Evolutionary conservation across 1,139 yeast species (phyloP), one percentile per base, ranked within the genome.

Genomic region (Lodderomyces elongisporus): DNA sequence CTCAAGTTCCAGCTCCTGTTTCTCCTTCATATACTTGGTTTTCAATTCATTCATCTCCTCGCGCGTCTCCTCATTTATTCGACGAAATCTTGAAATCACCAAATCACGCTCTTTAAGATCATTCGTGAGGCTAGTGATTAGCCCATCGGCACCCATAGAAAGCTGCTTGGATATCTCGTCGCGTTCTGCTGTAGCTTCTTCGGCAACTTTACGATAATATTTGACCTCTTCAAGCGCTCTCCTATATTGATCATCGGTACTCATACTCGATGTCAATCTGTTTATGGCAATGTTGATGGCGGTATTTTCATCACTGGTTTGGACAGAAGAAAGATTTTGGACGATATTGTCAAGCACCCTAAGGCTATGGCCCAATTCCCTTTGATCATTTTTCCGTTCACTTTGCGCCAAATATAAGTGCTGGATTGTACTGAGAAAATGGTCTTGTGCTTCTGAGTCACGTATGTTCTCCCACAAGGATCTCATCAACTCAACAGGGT

Each of bases 221-320:
- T 79, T 79, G 13, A 82, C 79, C 44, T 89, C 96, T 30, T 72
- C 58, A 35, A 83, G 65, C 0, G 96, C 95, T 38, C 81, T 71
- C 35, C 84, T 68, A 14, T 95, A 96, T 56, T 83, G 84, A 40
- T 88, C 96, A 56, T 91, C 98, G 0, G 96, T 85, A 46, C 81
- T 81, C 56, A 89, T 71, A n/a, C 88, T 74, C 34, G 87, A 78
- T 41, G 78, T 71, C 36, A 91, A 67, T 41, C 82, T 69, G 49
- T 87, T 93, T 26, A 91, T 84, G 1, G 95, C 89, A 44, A 87
- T 78, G 33, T 85, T 87, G 48, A 88, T 72, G 4, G 88, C 85
- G 6, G 89, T 72, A 27, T 82, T 85, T 41, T 81, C 80, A 45
- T 82, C 83, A 1, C 79, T 62, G 12, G 74, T 66, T 15, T 83